A percentile compares a stretch with the other conserved stretches of the same genome.
These are phyloP conservation scores for Psilocybe sp. DNA, from an alignment of 768 basidiomycete genomes.

Conservation along the genomic window DNA sequence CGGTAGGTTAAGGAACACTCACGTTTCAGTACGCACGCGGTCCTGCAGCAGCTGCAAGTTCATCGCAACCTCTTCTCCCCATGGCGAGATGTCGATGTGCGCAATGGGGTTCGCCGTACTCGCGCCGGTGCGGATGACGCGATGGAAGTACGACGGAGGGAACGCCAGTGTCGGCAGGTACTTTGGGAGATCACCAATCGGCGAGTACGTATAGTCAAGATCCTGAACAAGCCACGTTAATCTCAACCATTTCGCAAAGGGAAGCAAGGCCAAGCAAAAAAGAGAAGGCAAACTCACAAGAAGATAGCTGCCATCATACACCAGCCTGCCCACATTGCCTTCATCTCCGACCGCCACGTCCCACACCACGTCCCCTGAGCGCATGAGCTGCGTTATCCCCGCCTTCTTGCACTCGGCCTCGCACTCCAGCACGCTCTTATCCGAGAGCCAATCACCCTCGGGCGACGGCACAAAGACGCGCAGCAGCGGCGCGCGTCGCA, in stretches of 20 bases:
- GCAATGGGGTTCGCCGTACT: slow-evolving; percentile 56
- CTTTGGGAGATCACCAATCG: slow-evolving; percentile 72
- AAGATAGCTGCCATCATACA: slow-evolving; percentile 89
- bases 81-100: slow-evolving; percentile 73
- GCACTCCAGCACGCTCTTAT: slow-evolving; percentile 77
- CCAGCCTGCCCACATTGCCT: slow-evolving; percentile 76
- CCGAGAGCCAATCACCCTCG: slow-evolving; percentile 84
- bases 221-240: slow-evolving; percentile 47
- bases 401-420: slow-evolving; percentile 76
- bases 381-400: slow-evolving; percentile 58
- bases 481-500: slow-evolving; percentile 71
- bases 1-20: slow-evolving; percentile 27
- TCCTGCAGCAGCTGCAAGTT: slow-evolving; percentile 80
- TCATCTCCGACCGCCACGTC: slow-evolving; percentile 85
- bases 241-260: slow-evolving; percentile 3
- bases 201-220: slow-evolving; percentile 79
- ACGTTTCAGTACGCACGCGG: slow-evolving; percentile 78
- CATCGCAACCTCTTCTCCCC: slow-evolving; percentile 73
- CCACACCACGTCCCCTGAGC: slow-evolving; percentile 83
- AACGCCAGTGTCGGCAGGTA: slow-evolving; percentile 80
- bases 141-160: slow-evolving; percentile 87
- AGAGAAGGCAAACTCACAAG: slow-evolving; percentile 53
- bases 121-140: slow-evolving; percentile 68
- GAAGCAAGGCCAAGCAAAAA: slow-evolving; percentile 6
- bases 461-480: slow-evolving; percentile 84